Percentiles rank a stretch among this genome's conserved stretches.
These are phyloP conservation scores for Cenchrus americanus DNA, from an alignment of 176 grass and related monocot species.

Conservation along the genomic window DNA sequence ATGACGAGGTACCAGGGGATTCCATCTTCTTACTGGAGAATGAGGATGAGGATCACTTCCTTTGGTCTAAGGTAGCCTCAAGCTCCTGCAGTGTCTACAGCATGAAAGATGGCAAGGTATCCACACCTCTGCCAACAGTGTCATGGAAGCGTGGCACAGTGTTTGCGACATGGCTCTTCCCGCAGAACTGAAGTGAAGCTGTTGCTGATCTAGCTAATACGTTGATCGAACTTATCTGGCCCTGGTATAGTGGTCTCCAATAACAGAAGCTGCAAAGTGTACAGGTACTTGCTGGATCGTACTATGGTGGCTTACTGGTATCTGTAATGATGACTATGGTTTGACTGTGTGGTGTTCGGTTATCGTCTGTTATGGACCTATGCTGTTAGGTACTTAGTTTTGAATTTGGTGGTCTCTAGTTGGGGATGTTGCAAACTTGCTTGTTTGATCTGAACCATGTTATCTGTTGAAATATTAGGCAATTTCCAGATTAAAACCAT, in stretches of 20 bases:
- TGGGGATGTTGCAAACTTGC: background rate
- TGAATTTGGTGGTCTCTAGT: background rate
- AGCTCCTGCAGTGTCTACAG: background rate
- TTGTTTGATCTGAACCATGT: too few species aligned
- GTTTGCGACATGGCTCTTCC: slow-evolving; percentile 1
- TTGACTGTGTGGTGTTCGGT: background rate
- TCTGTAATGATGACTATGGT: background rate
- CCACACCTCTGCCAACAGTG: background rate
- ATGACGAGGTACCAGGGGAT: background rate
- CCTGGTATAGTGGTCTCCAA: background rate
- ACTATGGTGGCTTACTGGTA: background rate
- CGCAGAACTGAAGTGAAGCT: background rate
- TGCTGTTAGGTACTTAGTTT: background rate
- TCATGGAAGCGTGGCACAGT: background rate
- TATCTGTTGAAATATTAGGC: too few species aligned
- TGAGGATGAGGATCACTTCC: background rate
- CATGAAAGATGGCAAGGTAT: background rate
- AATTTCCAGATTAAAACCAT: too few species aligned
- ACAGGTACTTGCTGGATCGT: background rate
- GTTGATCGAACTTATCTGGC: background rate
- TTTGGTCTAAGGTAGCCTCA: background rate
- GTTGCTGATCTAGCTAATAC: background rate
- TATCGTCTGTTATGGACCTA: background rate
- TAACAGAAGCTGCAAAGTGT: background rate
- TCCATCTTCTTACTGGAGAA: background rate